phyloP scores from a whole-genome alignment of 1,284 basidiomycete genomes.

The Trametes polyzona region DNA sequence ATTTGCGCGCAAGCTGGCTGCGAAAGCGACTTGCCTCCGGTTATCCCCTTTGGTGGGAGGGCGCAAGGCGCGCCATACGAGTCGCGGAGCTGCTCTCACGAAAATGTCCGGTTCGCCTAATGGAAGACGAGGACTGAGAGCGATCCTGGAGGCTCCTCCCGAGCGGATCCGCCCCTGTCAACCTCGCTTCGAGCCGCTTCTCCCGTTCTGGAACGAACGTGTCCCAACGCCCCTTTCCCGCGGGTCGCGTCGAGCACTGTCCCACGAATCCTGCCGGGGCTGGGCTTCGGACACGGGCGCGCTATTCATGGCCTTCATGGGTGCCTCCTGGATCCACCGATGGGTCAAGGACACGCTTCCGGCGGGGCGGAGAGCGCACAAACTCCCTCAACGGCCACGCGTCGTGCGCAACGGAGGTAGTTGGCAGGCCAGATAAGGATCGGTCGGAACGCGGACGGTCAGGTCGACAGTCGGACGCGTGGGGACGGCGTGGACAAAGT shows the following conservation, averaged over 20 bases:
- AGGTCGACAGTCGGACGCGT: background rate
- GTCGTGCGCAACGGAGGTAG: background rate
- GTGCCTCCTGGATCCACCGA: slow-evolving; percentile 5
- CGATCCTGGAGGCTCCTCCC: background rate
- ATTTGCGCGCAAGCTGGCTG: background rate
- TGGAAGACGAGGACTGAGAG: background rate
- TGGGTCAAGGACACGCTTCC: slow-evolving; percentile 11
- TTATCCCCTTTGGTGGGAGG: background rate
- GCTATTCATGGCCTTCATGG: background rate
- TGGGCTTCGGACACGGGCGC: background rate
- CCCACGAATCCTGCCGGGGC: slow-evolving; percentile 6
- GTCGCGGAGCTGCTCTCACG: slow-evolving; percentile 1
- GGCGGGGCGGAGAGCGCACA: slow-evolving; percentile 9
- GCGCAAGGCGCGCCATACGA: background rate
- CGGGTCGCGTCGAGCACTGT: background rate
- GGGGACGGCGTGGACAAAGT: background rate
- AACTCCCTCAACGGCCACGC: slow-evolving; percentile 7
- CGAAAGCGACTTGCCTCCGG: background rate
- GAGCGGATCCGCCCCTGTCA: slow-evolving; percentile 11
- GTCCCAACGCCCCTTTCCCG: background rate
- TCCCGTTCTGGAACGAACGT: slow-evolving; percentile 4
- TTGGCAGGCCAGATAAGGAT: background rate
- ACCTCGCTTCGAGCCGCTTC: slow-evolving; percentile 1
- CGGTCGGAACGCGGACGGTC: background rate
- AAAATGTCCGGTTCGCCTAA: background rate